A percentile compares a stretch with the other conserved stretches of the same genome.
These are phyloP conservation scores for Larix sibirica DNA, from an alignment of 83 land plant species.

Conservation along the genomic window DNA sequence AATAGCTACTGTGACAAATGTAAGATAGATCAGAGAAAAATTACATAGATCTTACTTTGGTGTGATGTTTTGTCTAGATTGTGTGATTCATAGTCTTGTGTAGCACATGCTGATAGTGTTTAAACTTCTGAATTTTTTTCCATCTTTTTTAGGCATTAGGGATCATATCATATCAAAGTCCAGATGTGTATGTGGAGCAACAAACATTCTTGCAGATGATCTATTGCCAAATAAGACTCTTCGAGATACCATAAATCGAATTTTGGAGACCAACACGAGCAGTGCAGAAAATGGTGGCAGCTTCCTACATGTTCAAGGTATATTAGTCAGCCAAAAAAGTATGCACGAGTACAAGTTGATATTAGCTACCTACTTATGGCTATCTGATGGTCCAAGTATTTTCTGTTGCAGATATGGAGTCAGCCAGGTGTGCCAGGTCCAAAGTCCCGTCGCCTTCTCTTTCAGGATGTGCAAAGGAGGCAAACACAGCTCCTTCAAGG, in stretches of 20 bases:
- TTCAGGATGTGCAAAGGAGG: constrained; percentile 67
- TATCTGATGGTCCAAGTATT: not conserved
- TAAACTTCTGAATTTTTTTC: not conserved
- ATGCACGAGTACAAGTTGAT: not conserved
- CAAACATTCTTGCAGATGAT: constrained; percentile 84
- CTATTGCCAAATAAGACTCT: constrained; percentile 85
- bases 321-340: not conserved
- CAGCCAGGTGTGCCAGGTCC: constrained; percentile 58
- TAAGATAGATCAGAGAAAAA: not conserved
- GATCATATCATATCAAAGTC: constrained; percentile 74
- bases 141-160: constrained; percentile 64
- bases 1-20: constrained; percentile 89
- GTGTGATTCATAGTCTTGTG: not conserved
- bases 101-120: constrained; percentile 12
- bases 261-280: constrained; percentile 74
- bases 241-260: constrained; percentile 72
- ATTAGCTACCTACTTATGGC: not conserved
- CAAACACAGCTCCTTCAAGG: constrained; percentile 20
- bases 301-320: constrained; percentile 69
- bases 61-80: not conserved
- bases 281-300: constrained; percentile 91
- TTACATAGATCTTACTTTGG: not conserved
- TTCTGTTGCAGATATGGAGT: constrained; percentile 78
- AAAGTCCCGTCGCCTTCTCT: constrained; percentile 64
- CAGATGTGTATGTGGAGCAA: constrained; percentile 85